A percentile compares a stretch with the other conserved stretches of the same genome.
phyloP scores from a whole-genome alignment of 176 grass and related monocot genomes.

The Zea mays region DNA sequence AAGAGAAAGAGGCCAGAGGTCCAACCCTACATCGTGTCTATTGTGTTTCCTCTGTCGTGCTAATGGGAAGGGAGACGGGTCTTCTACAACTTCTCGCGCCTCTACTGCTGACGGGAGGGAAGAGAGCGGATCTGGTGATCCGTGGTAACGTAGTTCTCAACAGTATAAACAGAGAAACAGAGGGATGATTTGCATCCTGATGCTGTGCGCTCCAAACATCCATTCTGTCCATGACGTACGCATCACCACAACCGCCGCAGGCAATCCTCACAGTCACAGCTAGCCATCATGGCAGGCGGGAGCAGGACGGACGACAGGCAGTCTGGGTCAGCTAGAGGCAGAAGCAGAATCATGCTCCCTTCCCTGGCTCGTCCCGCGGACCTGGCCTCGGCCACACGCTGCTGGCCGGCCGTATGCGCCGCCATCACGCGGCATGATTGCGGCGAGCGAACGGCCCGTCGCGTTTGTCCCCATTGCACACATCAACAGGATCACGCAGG shows the following conservation, averaged over 20 bases:
- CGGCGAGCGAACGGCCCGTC: constrained; percentile 10
- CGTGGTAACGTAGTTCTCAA: too few species aligned
- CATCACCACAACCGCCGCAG: constrained; percentile 20
- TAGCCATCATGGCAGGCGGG: neutral
- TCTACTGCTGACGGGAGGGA: too few species aligned
- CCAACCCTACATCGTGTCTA: too few species aligned
- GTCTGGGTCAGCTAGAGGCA: neutral
- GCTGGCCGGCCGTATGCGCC: constrained; percentile 22
- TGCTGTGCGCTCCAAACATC: neutral
- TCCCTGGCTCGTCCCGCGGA: too few species aligned
- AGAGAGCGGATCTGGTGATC: too few species aligned
- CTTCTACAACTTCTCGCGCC: too few species aligned
- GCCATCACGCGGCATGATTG: constrained; percentile 52
- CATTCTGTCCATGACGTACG: neutral
- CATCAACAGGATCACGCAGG: constrained; percentile 50
- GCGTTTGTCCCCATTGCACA: constrained; percentile 44
- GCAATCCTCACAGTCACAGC: neutral
- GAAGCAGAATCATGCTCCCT: too few species aligned
- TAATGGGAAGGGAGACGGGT: too few species aligned
- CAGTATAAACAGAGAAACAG: too few species aligned
- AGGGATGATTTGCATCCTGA: constrained; percentile 42
- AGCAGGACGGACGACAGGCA: neutral
- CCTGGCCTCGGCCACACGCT: neutral
- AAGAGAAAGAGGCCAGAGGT: too few species aligned
- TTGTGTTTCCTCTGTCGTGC: too few species aligned